Percentiles rank a stretch among this genome's conserved stretches.
Conservation (phyloP, 1,139 yeast genomes). For the Trichomonascaceae sp. region DNA sequence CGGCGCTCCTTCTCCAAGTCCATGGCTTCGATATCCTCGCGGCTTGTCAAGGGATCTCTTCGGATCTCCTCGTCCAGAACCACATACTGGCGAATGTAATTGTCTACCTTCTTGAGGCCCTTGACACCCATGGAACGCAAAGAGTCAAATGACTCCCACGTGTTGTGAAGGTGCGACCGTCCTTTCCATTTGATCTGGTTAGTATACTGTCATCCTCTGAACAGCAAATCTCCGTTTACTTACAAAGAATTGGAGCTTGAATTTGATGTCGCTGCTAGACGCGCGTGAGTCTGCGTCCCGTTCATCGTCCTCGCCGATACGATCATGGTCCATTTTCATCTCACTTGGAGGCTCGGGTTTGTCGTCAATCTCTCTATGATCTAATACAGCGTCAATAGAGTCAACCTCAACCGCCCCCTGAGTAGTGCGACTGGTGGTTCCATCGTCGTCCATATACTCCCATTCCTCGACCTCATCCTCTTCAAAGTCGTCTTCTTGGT, state of each 20-base stretch:
- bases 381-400: conserved; percentile 26
- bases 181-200: conserved; percentile 71
- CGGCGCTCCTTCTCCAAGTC: conserved; percentile 79
- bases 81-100: conserved; percentile 72
- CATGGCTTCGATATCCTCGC: conserved; percentile 87
- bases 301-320: conserved; percentile 1
- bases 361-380: conserved; percentile 19
- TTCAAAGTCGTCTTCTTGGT: conserved; percentile 41
- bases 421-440: too few relatives aligned
- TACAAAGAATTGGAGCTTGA: conserved; percentile 15
- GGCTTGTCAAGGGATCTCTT: conserved; percentile 64
- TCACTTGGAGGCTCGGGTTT: conserved; percentile 22
- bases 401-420: too few relatives aligned
- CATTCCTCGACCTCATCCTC: conserved; percentile 37
- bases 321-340: conserved; percentile 22
- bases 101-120: conserved; percentile 80
- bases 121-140: conserved; percentile 34
- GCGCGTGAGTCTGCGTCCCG: conserved; percentile 5
- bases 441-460: conserved; percentile 1
- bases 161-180: conserved; percentile 82
- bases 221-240: neutral
- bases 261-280: conserved; percentile 16
- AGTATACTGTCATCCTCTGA: neutral
- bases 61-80: conserved; percentile 63
- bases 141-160: conserved; percentile 71